These are phyloP conservation scores for Coniferiporia weirii DNA, from an alignment of 1,284 basidiomycete species.

Conservation along the genomic window DNA sequence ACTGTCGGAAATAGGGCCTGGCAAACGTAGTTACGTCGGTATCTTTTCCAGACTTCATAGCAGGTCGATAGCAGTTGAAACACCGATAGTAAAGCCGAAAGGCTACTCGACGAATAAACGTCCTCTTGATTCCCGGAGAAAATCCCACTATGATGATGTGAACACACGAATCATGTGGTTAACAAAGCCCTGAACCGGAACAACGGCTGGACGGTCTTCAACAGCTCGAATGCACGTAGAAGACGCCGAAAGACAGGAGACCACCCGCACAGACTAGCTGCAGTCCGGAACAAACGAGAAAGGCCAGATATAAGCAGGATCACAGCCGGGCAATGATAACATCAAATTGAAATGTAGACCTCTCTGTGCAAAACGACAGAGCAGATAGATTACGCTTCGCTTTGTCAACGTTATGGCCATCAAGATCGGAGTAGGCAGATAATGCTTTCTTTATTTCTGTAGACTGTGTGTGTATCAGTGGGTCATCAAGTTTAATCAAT, in stretches of 20 bases:
- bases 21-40: too few relatives aligned
- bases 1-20: too few relatives aligned
- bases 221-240: background rate
- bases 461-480: too few relatives aligned
- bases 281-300: background rate
- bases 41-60: too few relatives aligned
- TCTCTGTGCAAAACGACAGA: background rate
- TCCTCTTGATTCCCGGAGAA: background rate
- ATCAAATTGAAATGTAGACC: background rate
- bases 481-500: too few relatives aligned
- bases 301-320: background rate
- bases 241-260: background rate
- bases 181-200: background rate
- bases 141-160: background rate
- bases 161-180: background rate
- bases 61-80: too few relatives aligned
- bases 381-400: background rate
- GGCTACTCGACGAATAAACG: background rate
- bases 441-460: background rate
- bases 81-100: too few relatives aligned
- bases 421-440: background rate
- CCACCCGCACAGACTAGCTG: background rate
- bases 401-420: background rate
- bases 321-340: background rate
- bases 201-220: too few relatives aligned